A percentile compares a stretch with the other conserved stretches of the same genome.
phyloP scores from a whole-genome alignment of 306 rosid species.

The Corylus avellana region DNA sequence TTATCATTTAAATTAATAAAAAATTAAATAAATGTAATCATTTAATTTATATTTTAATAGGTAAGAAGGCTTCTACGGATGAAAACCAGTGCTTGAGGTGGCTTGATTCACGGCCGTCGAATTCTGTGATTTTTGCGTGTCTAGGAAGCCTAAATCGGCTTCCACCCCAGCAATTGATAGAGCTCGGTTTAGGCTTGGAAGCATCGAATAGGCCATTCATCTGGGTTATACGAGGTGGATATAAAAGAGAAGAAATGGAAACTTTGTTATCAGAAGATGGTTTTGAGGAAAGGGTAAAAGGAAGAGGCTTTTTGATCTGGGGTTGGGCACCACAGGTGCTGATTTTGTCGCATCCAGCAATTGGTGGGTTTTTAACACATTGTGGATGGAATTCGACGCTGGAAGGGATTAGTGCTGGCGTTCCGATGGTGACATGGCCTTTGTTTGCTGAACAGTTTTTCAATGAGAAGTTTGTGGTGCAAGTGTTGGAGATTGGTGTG shows the following conservation, averaged over 20 bases:
- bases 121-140: conserved; percentile 37
- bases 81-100: conserved; percentile 19
- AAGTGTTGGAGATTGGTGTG: conserved; percentile 34
- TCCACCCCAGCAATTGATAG: conserved; percentile 19
- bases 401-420: conserved; percentile 51
- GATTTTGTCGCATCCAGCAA: conserved; percentile 51
- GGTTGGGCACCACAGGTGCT: conserved; percentile 81
- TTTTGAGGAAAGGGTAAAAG: conserved; percentile 49
- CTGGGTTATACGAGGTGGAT: conserved; percentile 61
- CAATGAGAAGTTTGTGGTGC: not conserved
- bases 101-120: conserved; percentile 23
- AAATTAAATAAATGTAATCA: no score
- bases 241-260: conserved; percentile 32
- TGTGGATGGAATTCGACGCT: conserved; percentile 78
- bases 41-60: not conserved
- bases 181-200: conserved; percentile 62
- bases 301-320: conserved; percentile 47
- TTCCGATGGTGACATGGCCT: conserved; percentile 76
- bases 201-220: conserved; percentile 58
- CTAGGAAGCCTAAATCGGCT: conserved; percentile 25
- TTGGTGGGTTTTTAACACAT: conserved; percentile 60
- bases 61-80: conserved; percentile 22
- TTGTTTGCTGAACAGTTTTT: conserved; percentile 55
- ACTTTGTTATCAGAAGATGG: conserved; percentile 44
- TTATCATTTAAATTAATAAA: no score